Evolutionary conservation across 306 rosid genomes (phyloP).

Genomic region (Castanopsis chinensis): DNA sequence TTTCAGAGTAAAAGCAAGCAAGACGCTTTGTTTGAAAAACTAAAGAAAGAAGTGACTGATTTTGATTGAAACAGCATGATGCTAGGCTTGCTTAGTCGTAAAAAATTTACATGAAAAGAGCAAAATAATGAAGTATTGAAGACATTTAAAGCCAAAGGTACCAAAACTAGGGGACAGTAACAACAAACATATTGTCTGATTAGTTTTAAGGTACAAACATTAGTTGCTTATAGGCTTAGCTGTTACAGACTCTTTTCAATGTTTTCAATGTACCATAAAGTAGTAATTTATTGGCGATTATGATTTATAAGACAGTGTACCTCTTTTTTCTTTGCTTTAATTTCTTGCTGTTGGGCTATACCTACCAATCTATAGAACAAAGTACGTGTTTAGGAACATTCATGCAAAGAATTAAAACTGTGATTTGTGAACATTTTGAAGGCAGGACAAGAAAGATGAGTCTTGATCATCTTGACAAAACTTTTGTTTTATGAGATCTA

Average conservation of each 20-base stretch:
- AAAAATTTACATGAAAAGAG: slow-evolving; percentile 27
- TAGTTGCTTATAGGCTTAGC: slow-evolving; percentile 20
- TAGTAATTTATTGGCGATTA: background rate
- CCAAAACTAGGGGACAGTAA: slow-evolving; percentile 37
- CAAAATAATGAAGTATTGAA: slow-evolving; percentile 28
- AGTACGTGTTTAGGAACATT: slow-evolving; percentile 29
- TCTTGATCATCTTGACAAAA: slow-evolving; percentile 26
- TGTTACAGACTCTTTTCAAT: slow-evolving; percentile 15
- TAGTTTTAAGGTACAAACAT: slow-evolving; percentile 9
- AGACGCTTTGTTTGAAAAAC: slow-evolving; percentile 18
- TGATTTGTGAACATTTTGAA: slow-evolving; percentile 24
- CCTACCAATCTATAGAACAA: slow-evolving; percentile 17
- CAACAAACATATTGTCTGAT: slow-evolving; percentile 15
- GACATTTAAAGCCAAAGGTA: slow-evolving; percentile 22
- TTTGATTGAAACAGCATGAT: slow-evolving; percentile 7
- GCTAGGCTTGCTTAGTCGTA: background rate
- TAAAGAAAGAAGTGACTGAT: slow-evolving; percentile 23
- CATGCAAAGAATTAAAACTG: slow-evolving; percentile 33
- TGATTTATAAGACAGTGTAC: slow-evolving; percentile 3
- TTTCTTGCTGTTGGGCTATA: slow-evolving; percentile 21
- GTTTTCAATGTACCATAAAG: background rate
- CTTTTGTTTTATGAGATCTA: slow-evolving; percentile 27
- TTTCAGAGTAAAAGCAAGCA: slow-evolving; percentile 10
- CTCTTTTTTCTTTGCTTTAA: background rate
- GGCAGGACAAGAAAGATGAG: slow-evolving; percentile 32